A percentile compares a stretch with the other conserved stretches of the same genome.
Conservation (phyloP, 305 asterid species). For the Fraxinus sp. region DNA sequence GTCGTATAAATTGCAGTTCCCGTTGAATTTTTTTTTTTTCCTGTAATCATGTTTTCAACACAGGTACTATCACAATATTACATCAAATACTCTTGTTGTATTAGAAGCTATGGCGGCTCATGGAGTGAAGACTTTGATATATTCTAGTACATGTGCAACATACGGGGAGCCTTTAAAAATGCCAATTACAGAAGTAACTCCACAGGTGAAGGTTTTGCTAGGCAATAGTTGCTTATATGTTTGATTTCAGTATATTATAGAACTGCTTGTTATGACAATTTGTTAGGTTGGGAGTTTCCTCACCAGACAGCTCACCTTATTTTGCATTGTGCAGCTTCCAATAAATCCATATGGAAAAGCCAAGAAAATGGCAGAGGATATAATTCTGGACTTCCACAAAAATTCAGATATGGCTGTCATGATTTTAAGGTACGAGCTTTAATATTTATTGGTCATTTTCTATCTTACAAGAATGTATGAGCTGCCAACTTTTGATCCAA, state of each 20-base stretch:
- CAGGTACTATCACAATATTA: conserved; percentile 97
- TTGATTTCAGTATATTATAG: background rate
- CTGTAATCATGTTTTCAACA: conserved; percentile 22
- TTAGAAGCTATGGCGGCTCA: conserved; percentile 84
- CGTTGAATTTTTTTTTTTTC: background rate
- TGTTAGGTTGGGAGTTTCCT: conserved; percentile 8
- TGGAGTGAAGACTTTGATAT: conserved; percentile 75
- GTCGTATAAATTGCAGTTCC: background rate
- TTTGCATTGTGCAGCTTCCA: conserved; percentile 54
- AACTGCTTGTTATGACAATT: background rate
- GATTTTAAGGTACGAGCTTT: conserved; percentile 65
- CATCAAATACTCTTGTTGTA: conserved; percentile 83
- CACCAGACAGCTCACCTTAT: conserved; percentile 22
- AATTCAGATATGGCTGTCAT: conserved; percentile 90
- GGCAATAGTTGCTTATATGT: background rate
- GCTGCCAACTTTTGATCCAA: background rate
- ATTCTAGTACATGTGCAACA: conserved; percentile 96
- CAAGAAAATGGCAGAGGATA: conserved; percentile 98
- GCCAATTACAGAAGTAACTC: conserved; percentile 94
- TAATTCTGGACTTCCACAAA: conserved; percentile 82
- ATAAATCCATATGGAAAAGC: conserved; percentile 98
- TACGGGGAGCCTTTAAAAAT: conserved; percentile 91
- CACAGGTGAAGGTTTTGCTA: conserved; percentile 50
- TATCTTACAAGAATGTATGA: background rate
- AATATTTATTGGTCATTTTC: background rate